Conservation (phyloP, 2,329 filamentous ascomycete species). For the Drechslera avenae region DNA sequence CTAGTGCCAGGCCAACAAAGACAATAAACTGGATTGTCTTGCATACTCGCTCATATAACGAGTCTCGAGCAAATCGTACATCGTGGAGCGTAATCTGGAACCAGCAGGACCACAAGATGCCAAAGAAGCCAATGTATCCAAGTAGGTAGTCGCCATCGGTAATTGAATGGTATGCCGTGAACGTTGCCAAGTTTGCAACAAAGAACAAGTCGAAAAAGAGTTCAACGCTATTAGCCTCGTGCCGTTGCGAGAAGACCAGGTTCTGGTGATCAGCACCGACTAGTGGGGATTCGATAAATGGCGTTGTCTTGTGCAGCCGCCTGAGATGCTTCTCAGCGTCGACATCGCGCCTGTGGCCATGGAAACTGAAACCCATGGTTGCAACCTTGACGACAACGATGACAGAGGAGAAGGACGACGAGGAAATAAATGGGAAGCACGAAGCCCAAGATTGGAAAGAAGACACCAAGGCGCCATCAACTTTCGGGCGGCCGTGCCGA, state of each 20-base stretch:
- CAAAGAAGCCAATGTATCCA: constrained; percentile 48
- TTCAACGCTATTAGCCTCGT: constrained; percentile 48
- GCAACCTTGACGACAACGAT: neutral
- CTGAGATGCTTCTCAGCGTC: constrained; percentile 46
- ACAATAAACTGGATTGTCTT: constrained; percentile 47
- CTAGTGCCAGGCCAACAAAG: constrained; percentile 46
- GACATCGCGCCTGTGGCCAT: constrained; percentile 35
- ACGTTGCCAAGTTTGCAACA: constrained; percentile 47
- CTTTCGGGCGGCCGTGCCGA: neutral
- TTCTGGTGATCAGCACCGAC: constrained; percentile 43
- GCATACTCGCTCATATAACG: constrained; percentile 46
- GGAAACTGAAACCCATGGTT: constrained; percentile 42
- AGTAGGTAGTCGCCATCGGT: constrained; percentile 41
- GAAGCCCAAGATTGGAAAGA: neutral
- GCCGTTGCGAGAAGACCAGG: constrained; percentile 46
- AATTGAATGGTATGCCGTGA: constrained; percentile 48
- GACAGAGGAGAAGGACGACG: neutral
- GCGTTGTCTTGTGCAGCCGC: constrained; percentile 41
- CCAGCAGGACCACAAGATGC: constrained; percentile 47
- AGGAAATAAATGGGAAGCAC: neutral
- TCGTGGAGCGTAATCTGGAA: constrained; percentile 49
- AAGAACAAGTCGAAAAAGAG: constrained; percentile 45
- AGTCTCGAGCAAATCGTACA: constrained; percentile 48
- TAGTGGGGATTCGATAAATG: constrained; percentile 44
- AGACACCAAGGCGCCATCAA: constrained; percentile 1